phyloP scores from a whole-genome alignment of 2,329 filamentous ascomycete genomes.

The Apiospora rasikravindrae region DNA sequence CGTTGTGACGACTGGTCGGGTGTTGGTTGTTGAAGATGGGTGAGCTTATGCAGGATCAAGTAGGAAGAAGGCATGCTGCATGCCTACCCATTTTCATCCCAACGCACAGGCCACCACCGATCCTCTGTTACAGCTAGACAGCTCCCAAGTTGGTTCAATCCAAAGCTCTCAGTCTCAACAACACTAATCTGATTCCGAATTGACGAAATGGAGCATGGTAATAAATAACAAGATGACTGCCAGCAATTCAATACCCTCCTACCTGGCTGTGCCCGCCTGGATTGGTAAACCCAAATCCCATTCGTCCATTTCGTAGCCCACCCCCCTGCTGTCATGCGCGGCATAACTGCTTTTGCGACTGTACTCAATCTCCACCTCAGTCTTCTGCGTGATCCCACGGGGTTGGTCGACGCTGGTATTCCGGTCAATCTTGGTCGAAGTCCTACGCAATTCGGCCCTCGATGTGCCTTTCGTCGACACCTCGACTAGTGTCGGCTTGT shows the following conservation, averaged over 20 bases:
- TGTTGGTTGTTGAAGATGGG: not conserved
- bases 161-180: not conserved
- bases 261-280: not conserved
- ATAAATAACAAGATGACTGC: not conserved
- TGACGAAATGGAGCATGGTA: not conserved
- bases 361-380: not conserved
- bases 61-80: not conserved
- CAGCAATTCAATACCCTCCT: not conserved
- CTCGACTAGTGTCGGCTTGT: not conserved
- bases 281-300: not conserved
- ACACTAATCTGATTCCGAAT: not conserved
- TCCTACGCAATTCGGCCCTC: not conserved
- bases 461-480: not conserved
- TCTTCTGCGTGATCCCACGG: not conserved
- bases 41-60: not conserved
- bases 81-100: too few relatives aligned
- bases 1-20: not conserved
- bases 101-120: not conserved
- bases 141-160: not conserved
- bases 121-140: not conserved
- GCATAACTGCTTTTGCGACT: not conserved
- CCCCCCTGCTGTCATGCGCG: not conserved
- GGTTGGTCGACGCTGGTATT: not conserved
- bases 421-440: not conserved
- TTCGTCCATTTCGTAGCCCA: not conserved